Evolutionary conservation across 257 asterid genomes (phyloP).

Genomic region (Cruciata laevipes): DNA sequence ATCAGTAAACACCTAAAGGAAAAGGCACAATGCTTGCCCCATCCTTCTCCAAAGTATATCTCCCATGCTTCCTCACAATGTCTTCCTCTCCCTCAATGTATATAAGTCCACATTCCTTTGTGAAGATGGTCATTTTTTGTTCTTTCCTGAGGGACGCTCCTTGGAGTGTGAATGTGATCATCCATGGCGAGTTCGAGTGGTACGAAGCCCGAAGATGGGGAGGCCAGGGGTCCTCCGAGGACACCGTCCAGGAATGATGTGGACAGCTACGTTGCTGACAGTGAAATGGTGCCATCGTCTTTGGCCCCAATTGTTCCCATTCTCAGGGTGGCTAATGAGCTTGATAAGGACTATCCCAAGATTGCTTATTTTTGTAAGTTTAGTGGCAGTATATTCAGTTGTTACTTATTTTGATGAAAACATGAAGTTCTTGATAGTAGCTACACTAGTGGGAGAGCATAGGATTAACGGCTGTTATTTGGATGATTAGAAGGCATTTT

Average conservation of each 20-base stretch:
- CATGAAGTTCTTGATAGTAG: background rate
- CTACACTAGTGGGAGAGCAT: too few species aligned
- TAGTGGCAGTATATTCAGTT: background rate
- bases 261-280: conserved; percentile 56
- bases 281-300: conserved; percentile 93
- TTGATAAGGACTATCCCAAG: conserved; percentile 52
- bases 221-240: conserved; percentile 44
- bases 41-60: conserved; percentile 71
- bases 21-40: conserved; percentile 34
- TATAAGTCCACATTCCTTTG: conserved; percentile 12
- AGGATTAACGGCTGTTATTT: too few species aligned
- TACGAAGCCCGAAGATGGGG: conserved; percentile 39
- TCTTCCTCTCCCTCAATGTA: conserved; percentile 16
- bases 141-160: conserved; percentile 4
- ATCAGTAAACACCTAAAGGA: conserved; percentile 38
- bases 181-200: conserved; percentile 93
- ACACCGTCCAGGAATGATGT: conserved; percentile 49
- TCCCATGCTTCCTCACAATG: conserved; percentile 10
- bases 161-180: background rate
- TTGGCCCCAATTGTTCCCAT: conserved; percentile 77
- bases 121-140: conserved; percentile 10
- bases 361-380: conserved; percentile 84
- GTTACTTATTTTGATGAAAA: background rate
- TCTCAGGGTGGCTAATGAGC: conserved; percentile 89
- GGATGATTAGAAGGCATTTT: too few species aligned